Evolutionary conservation across 768 basidiomycete species (phyloP), one percentile per base, ranked within the genome.

Genomic region (Pulveroboletus ravenelii): DNA sequence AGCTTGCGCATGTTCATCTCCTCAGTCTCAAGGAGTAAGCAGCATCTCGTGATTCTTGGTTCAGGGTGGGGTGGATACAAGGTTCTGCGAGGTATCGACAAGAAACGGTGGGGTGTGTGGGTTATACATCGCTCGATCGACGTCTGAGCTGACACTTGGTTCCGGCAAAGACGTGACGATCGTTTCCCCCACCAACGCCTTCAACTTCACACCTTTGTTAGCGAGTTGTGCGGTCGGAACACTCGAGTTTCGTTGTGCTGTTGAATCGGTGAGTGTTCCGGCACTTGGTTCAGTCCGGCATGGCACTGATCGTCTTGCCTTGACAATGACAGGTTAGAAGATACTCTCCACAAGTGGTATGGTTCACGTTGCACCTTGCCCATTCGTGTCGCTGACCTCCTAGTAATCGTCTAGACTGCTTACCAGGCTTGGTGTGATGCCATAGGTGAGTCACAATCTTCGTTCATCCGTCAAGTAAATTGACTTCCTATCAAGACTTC

Each of bases 61-160:
- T 87, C 85, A 10, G 87, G 87, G 20, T 89, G 86, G 87, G 86
- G 84, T 50, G 87, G 87, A 0, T 88, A 88, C 57, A 82, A 82
- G 52, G 70, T 89, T 13, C 72, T 88, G 20, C 71, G 81, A 34
- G 75, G 77, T 3, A 69, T 89, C 1, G 83, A 89, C 66, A 87
- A 84, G 67, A 82, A 81, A 54, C 77, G 78, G 46, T 88, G 84
- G 81, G 76, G 86, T 86, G 37, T 53, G 78, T 68, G 45, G 35
- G 47, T 18, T 46, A 25, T 18, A 25, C 25, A 36, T 39, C 25
- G 13, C 39, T 39, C n/a, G 12, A 13, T 7, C 25, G n/a, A 29
- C 17, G 5, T 31, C 23, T 15, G 34, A 23, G 44, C 52, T 62
- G 2, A 57, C 47, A 25, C n/a, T 41, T 10, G 23, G 20, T 51